Conservation (phyloP, 768 basidiomycete genomes). For the Hygrocybe coccinea region DNA sequence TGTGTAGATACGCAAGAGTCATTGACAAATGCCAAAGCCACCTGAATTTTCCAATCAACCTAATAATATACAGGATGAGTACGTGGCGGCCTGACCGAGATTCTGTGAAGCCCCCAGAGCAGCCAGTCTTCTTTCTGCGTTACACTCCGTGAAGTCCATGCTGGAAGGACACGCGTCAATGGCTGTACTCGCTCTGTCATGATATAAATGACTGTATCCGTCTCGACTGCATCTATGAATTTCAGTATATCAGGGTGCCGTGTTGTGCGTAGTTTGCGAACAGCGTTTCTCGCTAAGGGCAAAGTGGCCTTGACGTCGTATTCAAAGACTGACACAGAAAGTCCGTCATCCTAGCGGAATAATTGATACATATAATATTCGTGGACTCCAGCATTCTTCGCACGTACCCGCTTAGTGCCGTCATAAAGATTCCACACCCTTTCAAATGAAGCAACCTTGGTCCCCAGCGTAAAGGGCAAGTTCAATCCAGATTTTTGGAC, state of each 20-base stretch:
- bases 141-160: slow-evolving; percentile 57
- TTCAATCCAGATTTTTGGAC: slow-evolving; percentile 91
- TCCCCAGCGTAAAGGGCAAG: slow-evolving; percentile 80
- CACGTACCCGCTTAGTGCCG: slow-evolving; percentile 74
- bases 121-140: slow-evolving; percentile 82
- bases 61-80: not conserved
- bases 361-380: slow-evolving; percentile 12
- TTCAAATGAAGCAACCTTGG: slow-evolving; percentile 62
- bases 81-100: slow-evolving; percentile 62
- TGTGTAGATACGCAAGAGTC: slow-evolving; percentile 78
- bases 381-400: slow-evolving; percentile 4
- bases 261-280: slow-evolving; percentile 84
- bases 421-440: slow-evolving; percentile 84
- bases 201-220: slow-evolving; percentile 81
- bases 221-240: slow-evolving; percentile 90
- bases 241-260: slow-evolving; percentile 96
- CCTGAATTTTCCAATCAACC: slow-evolving; percentile 39
- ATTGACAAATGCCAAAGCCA: slow-evolving; percentile 87
- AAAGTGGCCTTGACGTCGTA: slow-evolving; percentile 74
- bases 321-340: slow-evolving; percentile 83
- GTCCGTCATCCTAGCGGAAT: slow-evolving; percentile 73
- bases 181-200: slow-evolving; percentile 93
- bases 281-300: slow-evolving; percentile 80
- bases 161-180: slow-evolving; percentile 53
- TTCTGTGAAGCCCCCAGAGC: slow-evolving; percentile 87